Conservation (phyloP, 192 early-diverging fungal genomes). For the Rhizophlyctis rosea region DNA sequence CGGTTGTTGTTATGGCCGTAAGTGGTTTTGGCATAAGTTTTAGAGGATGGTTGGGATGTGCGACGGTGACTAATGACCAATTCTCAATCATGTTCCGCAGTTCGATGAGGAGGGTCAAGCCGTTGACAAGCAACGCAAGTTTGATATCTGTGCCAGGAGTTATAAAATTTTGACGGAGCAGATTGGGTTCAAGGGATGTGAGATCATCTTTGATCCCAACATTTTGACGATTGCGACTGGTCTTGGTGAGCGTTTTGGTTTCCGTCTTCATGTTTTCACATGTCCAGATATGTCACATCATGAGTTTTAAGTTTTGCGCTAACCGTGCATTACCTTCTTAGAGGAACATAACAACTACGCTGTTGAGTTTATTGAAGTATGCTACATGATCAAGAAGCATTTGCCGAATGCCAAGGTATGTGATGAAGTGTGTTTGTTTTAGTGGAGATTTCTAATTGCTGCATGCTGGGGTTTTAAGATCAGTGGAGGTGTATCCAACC, state of each 20-base stretch:
- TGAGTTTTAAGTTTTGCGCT: no score
- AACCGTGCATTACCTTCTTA: conserved; percentile 8
- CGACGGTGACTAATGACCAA: no score
- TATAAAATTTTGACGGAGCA: conserved; percentile 83
- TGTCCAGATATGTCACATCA: no score
- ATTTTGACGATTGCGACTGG: conserved; percentile 96
- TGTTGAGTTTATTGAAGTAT: conserved; percentile 88
- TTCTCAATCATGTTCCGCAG: conserved; percentile 19
- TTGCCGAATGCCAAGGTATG: conserved; percentile 76
- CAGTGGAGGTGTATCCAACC: conserved; percentile 94
- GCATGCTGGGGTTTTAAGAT: conserved; percentile 50
- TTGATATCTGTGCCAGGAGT: conserved; percentile 84
- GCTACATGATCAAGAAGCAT: conserved; percentile 68
- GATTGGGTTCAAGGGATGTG: conserved; percentile 81
- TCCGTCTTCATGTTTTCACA: neutral
- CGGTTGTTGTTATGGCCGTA: conserved; percentile 93
- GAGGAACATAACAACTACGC: conserved; percentile 97
- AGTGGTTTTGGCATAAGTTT: conserved; percentile 30
- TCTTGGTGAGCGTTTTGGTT: conserved; percentile 36
- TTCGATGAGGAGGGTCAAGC: conserved; percentile 96
- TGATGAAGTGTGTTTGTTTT: no score
- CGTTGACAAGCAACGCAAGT: conserved; percentile 77
- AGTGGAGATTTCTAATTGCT: no score
- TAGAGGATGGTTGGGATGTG: no score
- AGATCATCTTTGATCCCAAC: conserved; percentile 89